A percentile compares a stretch with the other conserved stretches of the same genome.
Evolutionary conservation across 257 asterid genomes (phyloP).

Genomic region (Echium plantagineum): DNA sequence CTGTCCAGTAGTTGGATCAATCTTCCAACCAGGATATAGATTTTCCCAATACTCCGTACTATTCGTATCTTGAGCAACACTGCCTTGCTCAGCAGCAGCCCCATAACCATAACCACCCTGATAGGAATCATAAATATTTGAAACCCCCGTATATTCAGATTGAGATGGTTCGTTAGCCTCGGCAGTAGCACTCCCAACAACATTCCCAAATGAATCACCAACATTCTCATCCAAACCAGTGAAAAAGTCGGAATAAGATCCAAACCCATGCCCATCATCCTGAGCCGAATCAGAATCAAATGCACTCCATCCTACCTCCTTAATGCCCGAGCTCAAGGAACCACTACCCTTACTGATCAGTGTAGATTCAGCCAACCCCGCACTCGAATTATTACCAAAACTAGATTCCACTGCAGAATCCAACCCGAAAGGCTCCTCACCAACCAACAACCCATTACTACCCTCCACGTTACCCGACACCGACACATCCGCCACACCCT

Average conservation of each 20-base stretch:
- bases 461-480: conserved; percentile 21
- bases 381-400: conserved; percentile 28
- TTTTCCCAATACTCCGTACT: conserved; percentile 67
- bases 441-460: conserved; percentile 18
- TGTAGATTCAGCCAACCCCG: conserved; percentile 18
- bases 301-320: conserved; percentile 88
- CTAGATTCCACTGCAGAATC: conserved; percentile 19
- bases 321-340: conserved; percentile 49
- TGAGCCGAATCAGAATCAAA: conserved; percentile 37
- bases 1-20: conserved; percentile 54
- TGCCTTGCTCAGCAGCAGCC: conserved; percentile 31
- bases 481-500: background rate
- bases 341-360: conserved; percentile 20
- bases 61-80: conserved; percentile 35
- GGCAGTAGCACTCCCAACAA: conserved; percentile 13
- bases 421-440: conserved; percentile 32
- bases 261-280: conserved; percentile 51
- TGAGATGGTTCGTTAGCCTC: conserved; percentile 28
- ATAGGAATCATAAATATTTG: conserved; percentile 18
- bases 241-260: conserved; percentile 79
- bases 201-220: conserved; percentile 33
- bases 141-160: conserved; percentile 22
- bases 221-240: conserved; percentile 43
- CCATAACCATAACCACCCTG: conserved; percentile 26
- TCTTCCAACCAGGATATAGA: conserved; percentile 88